Evolutionary conservation across 495 filamentous ascomycete genomes (phyloP).

Genomic region (Neurospora cerealis): DNA sequence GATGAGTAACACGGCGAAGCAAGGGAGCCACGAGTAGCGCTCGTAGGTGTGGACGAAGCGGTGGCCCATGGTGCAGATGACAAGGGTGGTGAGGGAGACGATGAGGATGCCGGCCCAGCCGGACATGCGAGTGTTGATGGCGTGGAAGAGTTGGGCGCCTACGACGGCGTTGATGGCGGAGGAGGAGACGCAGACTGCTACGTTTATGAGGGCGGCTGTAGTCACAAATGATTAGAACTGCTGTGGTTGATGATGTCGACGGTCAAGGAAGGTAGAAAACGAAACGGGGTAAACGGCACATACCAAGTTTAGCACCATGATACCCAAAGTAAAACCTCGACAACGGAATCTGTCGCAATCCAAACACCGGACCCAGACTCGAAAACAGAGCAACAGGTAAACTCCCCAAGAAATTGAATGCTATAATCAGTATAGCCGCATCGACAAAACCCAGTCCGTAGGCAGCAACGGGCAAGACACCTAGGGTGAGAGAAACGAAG

Average conservation of each 20-base stretch:
- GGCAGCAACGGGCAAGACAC: conserved; percentile 55
- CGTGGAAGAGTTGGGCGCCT: conserved; percentile 71
- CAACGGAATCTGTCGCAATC: conserved; percentile 79
- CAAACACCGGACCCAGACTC: conserved; percentile 68
- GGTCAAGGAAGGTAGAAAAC: background rate
- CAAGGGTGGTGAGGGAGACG: conserved; percentile 59
- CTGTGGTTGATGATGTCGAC: no score
- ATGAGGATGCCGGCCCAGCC: conserved; percentile 71
- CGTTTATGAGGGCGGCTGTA: conserved; percentile 61
- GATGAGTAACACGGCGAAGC: conserved; percentile 68
- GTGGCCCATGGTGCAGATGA: conserved; percentile 69
- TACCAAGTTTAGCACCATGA: conserved; percentile 60
- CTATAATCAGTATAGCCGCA: conserved; percentile 58
- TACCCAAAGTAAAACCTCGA: conserved; percentile 75
- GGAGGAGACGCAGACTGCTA: conserved; percentile 71
- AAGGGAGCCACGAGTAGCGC: conserved; percentile 70
- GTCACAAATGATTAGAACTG: no score
- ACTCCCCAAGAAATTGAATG: conserved; percentile 69
- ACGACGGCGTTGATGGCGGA: conserved; percentile 69
- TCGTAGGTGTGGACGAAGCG: conserved; percentile 75
- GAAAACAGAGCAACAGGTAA: conserved; percentile 72
- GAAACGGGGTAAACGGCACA: conserved; percentile 18
- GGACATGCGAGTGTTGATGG: conserved; percentile 60
- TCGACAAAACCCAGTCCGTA: conserved; percentile 68
- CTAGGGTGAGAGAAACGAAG: conserved; percentile 72